Evolutionary conservation across 73 alveolate species (phyloP).

Genomic region (Paramecium sexaurelia): DNA sequence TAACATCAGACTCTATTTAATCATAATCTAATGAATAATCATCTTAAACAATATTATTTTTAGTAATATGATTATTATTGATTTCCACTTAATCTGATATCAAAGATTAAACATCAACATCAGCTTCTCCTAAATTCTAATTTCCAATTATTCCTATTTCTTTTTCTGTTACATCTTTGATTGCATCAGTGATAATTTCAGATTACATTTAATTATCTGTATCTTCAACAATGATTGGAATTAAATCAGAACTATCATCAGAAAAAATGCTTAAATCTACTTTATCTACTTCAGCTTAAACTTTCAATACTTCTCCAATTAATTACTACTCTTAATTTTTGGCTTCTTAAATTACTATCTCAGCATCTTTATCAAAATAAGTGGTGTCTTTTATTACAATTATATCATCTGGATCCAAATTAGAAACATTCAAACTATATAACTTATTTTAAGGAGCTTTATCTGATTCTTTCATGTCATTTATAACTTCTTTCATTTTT

Average conservation of each 20-base stretch:
- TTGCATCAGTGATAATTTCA: background rate
- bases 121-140: background rate
- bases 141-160: background rate
- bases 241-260: background rate
- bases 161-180: background rate
- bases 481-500: background rate
- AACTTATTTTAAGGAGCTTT: background rate
- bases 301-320: background rate
- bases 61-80: background rate
- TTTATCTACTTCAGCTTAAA: constrained; percentile 11
- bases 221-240: constrained; percentile 1
- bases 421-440: background rate
- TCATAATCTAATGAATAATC: background rate
- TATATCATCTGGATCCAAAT: constrained; percentile 13
- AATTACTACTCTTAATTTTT: background rate
- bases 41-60: background rate
- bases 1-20: background rate
- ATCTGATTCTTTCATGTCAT: background rate
- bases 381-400: background rate
- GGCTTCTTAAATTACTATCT: background rate
- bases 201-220: background rate
- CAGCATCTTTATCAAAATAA: background rate
- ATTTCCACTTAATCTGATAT: background rate
- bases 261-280: background rate
- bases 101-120: background rate